Evolutionary conservation across 331 rosid genomes (phyloP), one percentile per base, ranked within the genome.

Genomic region (Prunus yedoensis): DNA sequence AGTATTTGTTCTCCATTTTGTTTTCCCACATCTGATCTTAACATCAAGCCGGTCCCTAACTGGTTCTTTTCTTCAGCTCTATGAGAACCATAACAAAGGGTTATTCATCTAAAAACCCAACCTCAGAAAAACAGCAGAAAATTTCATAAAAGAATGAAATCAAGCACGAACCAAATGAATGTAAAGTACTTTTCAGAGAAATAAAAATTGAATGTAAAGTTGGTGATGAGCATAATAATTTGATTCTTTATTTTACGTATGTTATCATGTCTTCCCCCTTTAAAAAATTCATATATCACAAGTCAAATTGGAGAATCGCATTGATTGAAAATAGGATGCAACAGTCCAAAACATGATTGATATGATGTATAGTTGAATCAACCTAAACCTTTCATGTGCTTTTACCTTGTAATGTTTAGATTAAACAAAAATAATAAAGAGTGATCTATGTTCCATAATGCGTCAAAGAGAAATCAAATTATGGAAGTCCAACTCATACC

Each of bases 401-500:
- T 25, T 59, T 59, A 12, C 32, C 64, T 21, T 59, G 64, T 59
- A 25, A 4, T 59, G 30, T 21, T 59, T 59, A 25, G 1, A 16
- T 27, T 59, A 5, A 59, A 8, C 15, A 58, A 10, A 57, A 4
- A 11, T 14, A 23, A 25, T 12, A 27, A 15, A 30, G 2, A 62
- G 45, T 10, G 18, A 32, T 38, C 27, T 3, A 10, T 8, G 69
- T 38, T 35, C 14, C 49, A 64, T 18, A 38, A 0, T 6, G 47
- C 6, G 4, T 11, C 15, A 62, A 1, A 5, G 66, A 62, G 9
- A 17, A 8, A 61, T 10, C 59, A 35, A 21, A 35, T 35, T 15
- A 66, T 17, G 78, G 74, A 52, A 21, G 77, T 38, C 10, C 28
- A 78, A 68, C 58, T 74, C 77, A 65, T 81, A 87, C 82, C 85